These are phyloP conservation scores for Aspergillus persii DNA, from an alignment of 2,329 filamentous ascomycete genomes.

Conservation along the genomic window DNA sequence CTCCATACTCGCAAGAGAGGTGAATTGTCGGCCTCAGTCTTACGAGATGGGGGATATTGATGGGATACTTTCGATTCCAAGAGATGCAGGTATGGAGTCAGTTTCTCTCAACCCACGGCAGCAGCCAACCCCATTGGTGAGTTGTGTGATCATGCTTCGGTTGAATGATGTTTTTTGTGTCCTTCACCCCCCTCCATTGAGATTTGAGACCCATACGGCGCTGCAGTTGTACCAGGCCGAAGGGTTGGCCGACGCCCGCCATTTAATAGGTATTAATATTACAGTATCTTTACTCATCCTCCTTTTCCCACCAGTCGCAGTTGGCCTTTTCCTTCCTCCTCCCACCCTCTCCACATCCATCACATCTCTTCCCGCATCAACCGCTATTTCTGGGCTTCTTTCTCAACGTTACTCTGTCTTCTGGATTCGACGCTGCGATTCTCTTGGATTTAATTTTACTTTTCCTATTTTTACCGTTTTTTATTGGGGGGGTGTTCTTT, in stretches of 20 bases:
- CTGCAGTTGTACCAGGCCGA: not conserved
- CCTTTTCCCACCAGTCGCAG: not conserved
- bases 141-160: slow-evolving; percentile 6
- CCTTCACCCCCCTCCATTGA: not conserved
- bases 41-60: not conserved
- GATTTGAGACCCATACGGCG: not conserved
- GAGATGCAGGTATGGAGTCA: not conserved
- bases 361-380: not conserved
- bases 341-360: not conserved
- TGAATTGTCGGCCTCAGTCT: not conserved
- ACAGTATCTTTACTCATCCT: slow-evolving; percentile 7
- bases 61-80: not conserved
- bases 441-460: not conserved
- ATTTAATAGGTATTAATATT: not conserved
- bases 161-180: slow-evolving; percentile 7
- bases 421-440: not conserved
- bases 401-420: not conserved
- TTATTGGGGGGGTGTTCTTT: not conserved
- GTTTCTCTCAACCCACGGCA: slow-evolving; percentile 4
- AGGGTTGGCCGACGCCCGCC: not conserved
- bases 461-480: not conserved
- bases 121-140: slow-evolving; percentile 10
- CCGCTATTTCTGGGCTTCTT: not conserved
- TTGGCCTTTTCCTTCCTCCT: not conserved
- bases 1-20: no score